These are phyloP conservation scores for Lactarius sp. DNA, from an alignment of 768 basidiomycete genomes.

Conservation along the genomic window DNA sequence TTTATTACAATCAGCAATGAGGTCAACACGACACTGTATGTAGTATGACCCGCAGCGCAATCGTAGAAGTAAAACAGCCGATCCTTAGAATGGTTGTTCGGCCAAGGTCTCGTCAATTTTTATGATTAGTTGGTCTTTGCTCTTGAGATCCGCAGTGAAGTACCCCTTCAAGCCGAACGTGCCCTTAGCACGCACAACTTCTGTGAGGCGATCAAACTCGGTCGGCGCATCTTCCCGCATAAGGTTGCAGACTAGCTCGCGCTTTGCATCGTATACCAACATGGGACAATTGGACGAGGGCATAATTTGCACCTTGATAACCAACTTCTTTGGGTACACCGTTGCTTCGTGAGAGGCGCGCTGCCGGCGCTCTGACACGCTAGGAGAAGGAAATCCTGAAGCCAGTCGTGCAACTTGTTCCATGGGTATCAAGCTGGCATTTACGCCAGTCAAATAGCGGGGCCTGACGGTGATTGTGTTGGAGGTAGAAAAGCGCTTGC, in stretches of 20 bases:
- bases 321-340: conserved; percentile 36
- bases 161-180: conserved; percentile 47
- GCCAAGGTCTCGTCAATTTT: conserved; percentile 50
- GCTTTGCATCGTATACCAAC: conserved; percentile 49
- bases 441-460: neutral
- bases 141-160: conserved; percentile 49
- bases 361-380: conserved; percentile 24
- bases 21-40: too few relatives aligned
- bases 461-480: conserved; percentile 48
- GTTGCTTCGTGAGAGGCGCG: conserved; percentile 21
- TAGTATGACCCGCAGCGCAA: too few relatives aligned
- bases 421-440: too few relatives aligned
- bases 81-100: conserved; percentile 48
- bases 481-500: conserved; percentile 40
- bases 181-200: conserved; percentile 39
- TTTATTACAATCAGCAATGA: too few relatives aligned
- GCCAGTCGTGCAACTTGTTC: conserved; percentile 28
- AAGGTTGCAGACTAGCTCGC: conserved; percentile 47
- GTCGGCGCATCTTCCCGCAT: conserved; percentile 31
- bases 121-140: conserved; percentile 43
- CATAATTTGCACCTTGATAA: conserved; percentile 50
- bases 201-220: conserved; percentile 40
- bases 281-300: conserved; percentile 23
- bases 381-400: conserved; percentile 29
- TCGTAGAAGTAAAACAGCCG: too few relatives aligned